Conservation (phyloP, 331 rosid genomes). For the Pyrus hybrid region DNA sequence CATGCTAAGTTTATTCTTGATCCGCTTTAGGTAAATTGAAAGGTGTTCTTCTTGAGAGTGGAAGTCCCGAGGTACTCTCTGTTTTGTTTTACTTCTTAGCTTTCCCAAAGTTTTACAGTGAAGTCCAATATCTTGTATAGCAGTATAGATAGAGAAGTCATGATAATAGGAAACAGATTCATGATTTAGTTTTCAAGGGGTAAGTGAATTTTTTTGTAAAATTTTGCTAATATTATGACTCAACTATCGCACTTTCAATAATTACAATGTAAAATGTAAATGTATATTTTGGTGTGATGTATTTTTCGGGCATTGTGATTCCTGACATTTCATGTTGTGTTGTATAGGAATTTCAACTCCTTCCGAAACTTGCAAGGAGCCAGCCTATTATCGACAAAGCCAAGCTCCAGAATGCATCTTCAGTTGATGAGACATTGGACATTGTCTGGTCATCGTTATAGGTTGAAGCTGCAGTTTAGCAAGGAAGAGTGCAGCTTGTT, state of each 20-base stretch:
- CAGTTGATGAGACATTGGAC: constrained; percentile 78
- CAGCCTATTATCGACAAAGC: constrained; percentile 67
- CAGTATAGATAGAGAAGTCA: too few species aligned
- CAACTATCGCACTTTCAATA: too few species aligned
- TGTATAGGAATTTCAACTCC: constrained; percentile 76
- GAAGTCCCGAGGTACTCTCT: constrained; percentile 68
- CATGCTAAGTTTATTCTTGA: constrained; percentile 10
- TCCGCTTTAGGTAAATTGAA: constrained; percentile 61
- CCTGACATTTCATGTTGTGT: not conserved
- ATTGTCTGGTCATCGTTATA: constrained; percentile 47
- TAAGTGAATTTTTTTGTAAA: too few species aligned
- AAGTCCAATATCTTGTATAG: too few species aligned
- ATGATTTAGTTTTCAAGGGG: not conserved
- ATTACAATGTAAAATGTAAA: not conserved
- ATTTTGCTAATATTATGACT: too few species aligned
- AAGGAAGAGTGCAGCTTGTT: not conserved
- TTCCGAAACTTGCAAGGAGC: constrained; percentile 77
- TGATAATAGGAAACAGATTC: not conserved
- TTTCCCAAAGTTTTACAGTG: not conserved
- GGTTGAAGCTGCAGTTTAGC: constrained; percentile 27
- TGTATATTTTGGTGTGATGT: not conserved
- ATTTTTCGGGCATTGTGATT: not conserved
- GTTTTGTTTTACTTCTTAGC: not conserved
- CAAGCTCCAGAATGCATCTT: constrained; percentile 66
- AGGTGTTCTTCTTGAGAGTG: constrained; percentile 91